These are phyloP conservation scores for Viola pubescens DNA, from an alignment of 441 rosid genomes.

Conservation along the genomic window DNA sequence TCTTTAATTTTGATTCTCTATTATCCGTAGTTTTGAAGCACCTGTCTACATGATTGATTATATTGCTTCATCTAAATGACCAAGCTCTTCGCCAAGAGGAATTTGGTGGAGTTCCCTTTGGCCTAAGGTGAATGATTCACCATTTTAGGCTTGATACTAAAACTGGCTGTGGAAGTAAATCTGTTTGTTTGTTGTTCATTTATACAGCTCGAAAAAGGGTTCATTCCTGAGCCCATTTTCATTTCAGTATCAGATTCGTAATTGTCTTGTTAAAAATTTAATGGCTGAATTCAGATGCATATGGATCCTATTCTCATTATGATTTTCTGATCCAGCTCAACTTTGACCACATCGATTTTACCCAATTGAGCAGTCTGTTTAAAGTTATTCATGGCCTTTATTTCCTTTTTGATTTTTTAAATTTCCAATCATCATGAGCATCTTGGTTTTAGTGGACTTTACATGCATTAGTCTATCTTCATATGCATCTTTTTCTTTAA, in stretches of 20 bases:
- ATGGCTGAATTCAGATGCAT: slow-evolving; percentile 6
- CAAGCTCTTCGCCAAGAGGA: not conserved
- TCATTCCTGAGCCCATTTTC: too few species aligned
- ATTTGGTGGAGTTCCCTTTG: not conserved
- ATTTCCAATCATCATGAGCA: slow-evolving; percentile 12
- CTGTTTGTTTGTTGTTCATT: too few species aligned
- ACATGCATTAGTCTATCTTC: slow-evolving; percentile 15
- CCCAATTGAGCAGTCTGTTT: slow-evolving; percentile 20
- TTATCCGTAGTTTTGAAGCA: not conserved
- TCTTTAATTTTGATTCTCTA: slow-evolving; percentile 4
- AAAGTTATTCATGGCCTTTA: slow-evolving; percentile 18
- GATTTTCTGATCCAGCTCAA: slow-evolving; percentile 22
- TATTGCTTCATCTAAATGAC: not conserved
- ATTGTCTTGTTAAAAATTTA: not conserved
- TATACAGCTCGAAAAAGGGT: too few species aligned
- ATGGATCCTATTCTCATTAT: slow-evolving; percentile 13
- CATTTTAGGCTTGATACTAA: too few species aligned
- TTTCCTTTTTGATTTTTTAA: slow-evolving; percentile 24
- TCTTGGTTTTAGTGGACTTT: slow-evolving; percentile 11
- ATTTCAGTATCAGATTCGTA: too few species aligned
- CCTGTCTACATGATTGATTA: not conserved
- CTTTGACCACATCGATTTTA: slow-evolving; percentile 18
- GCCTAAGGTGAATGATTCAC: too few species aligned
- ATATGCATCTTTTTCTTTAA: slow-evolving; percentile 18
- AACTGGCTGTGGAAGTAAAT: too few species aligned